Percentiles rank a stretch among this genome's conserved stretches.
phyloP scores from a whole-genome alignment of 2,329 filamentous ascomycete species.

The Dichotomopilus funicola region DNA sequence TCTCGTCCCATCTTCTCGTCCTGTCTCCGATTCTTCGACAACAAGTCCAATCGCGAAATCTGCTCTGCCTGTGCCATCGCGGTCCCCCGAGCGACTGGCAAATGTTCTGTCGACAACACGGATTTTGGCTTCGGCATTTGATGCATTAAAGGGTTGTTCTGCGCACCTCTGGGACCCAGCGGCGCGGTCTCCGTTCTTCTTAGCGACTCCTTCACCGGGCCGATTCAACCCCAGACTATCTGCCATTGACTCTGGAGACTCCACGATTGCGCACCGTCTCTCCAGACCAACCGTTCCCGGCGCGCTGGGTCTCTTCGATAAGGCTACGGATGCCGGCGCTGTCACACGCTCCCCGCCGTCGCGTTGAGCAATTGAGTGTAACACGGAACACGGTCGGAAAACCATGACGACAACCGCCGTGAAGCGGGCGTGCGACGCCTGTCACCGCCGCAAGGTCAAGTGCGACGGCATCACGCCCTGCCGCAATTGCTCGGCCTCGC shows the following conservation, averaged over 20 bases:
- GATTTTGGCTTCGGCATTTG: neutral
- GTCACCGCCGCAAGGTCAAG: slow-evolving; percentile 68
- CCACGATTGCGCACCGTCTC: slow-evolving; percentile 23
- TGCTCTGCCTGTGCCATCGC: neutral
- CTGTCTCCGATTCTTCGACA: neutral
- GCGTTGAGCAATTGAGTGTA: slow-evolving; percentile 14
- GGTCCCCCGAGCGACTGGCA: neutral
- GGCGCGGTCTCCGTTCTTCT: slow-evolving; percentile 12
- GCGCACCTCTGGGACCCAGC: neutral
- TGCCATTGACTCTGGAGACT: slow-evolving; percentile 24
- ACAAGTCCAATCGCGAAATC: neutral
- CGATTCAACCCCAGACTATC: slow-evolving; percentile 25
- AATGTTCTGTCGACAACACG: neutral
- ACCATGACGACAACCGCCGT: slow-evolving; percentile 47
- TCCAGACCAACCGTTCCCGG: slow-evolving; percentile 13
- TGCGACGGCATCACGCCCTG: slow-evolving; percentile 66
- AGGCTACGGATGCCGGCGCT: slow-evolving; percentile 20
- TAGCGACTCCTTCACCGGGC: slow-evolving; percentile 20
- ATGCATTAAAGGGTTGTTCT: slow-evolving; percentile 1
- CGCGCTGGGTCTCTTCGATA: slow-evolving; percentile 15
- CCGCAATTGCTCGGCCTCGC: slow-evolving; percentile 61
- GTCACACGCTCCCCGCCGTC: slow-evolving; percentile 18
- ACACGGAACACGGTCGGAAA: slow-evolving; percentile 8
- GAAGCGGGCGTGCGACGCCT: slow-evolving; percentile 64
- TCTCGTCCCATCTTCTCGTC: neutral